A percentile compares a stretch with the other conserved stretches of the same genome.
phyloP scores from a whole-genome alignment of 495 filamentous ascomycete species.

The Penicillium paxilli region DNA sequence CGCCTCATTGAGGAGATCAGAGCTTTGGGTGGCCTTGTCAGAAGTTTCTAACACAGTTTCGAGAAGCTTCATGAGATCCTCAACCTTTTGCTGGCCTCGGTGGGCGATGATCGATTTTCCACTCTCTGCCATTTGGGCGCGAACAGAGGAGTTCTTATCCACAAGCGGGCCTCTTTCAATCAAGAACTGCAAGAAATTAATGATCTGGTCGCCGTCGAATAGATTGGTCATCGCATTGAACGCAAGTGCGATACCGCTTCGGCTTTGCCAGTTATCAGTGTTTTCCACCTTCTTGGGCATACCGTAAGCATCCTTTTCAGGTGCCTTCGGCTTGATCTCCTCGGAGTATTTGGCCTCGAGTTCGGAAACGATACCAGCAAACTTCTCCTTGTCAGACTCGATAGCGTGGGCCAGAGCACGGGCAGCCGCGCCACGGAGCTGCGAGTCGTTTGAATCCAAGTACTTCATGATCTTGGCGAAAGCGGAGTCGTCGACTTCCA shows the following conservation, averaged over 20 bases:
- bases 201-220: conserved; percentile 67
- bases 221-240: conserved; percentile 74
- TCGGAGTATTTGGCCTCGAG: conserved; percentile 71
- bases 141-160: conserved; percentile 73
- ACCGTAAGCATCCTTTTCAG: conserved; percentile 85
- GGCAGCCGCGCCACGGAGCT: conserved; percentile 81
- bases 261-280: conserved; percentile 83
- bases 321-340: conserved; percentile 75
- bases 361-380: conserved; percentile 56
- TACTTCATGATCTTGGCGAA: conserved; percentile 71
- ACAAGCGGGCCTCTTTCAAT: conserved; percentile 82
- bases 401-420: conserved; percentile 76
- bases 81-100: conserved; percentile 77
- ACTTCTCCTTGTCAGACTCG: conserved; percentile 53
- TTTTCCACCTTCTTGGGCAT: conserved; percentile 86
- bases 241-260: conserved; percentile 83
- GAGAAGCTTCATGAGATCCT: conserved; percentile 88
- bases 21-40: conserved; percentile 72
- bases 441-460: conserved; percentile 71
- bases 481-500: conserved; percentile 67
- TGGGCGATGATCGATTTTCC: conserved; percentile 76
- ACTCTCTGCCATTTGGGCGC: conserved; percentile 90
- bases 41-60: conserved; percentile 80
- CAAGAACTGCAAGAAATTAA: conserved; percentile 77
- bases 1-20: conserved; percentile 90